These are phyloP conservation scores for Hanseniaspora lachancei DNA, from an alignment of 805 yeast genomes.

Conservation along the genomic window DNA sequence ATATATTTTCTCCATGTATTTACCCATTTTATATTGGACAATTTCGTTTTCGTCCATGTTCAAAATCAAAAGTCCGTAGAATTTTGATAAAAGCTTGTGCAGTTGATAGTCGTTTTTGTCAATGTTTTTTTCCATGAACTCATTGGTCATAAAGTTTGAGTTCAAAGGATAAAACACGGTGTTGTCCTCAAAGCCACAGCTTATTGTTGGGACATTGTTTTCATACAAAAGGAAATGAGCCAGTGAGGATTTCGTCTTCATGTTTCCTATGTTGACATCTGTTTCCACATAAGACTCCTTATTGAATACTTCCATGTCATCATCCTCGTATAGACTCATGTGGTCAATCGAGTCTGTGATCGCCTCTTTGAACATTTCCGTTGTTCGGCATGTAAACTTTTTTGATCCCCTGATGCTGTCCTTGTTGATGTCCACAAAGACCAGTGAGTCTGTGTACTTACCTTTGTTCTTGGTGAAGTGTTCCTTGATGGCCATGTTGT, in stretches of 20 bases:
- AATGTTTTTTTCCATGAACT: conserved; percentile 41
- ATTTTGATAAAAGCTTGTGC: conserved; percentile 48
- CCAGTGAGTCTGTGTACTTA: conserved; percentile 35
- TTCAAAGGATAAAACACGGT: conserved; percentile 30
- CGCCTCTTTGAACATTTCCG: conserved; percentile 43
- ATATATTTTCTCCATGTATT: background rate
- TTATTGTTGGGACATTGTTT: conserved; percentile 52
- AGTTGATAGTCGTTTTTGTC: conserved; percentile 38
- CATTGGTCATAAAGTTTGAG: conserved; percentile 44
- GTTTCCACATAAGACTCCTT: background rate
- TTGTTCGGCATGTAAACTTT: conserved; percentile 34
- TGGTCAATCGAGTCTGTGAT: conserved; percentile 35
- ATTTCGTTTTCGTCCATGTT: conserved; percentile 47
- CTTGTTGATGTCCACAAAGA: conserved; percentile 31
- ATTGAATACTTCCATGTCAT: background rate
- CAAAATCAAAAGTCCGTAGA: conserved; percentile 42
- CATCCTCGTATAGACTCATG: conserved; percentile 24
- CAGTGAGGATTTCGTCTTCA: conserved; percentile 40
- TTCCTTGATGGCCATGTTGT: conserved; percentile 53
- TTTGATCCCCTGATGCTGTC: conserved; percentile 40
- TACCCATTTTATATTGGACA: conserved; percentile 25
- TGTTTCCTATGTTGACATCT: conserved; percentile 29
- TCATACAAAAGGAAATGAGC: conserved; percentile 50
- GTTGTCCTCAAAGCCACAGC: conserved; percentile 32
- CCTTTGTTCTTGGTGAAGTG: conserved; percentile 58